Evolutionary conservation across 768 basidiomycete genomes (phyloP).

Genomic region (Termitomyces sp.): DNA sequence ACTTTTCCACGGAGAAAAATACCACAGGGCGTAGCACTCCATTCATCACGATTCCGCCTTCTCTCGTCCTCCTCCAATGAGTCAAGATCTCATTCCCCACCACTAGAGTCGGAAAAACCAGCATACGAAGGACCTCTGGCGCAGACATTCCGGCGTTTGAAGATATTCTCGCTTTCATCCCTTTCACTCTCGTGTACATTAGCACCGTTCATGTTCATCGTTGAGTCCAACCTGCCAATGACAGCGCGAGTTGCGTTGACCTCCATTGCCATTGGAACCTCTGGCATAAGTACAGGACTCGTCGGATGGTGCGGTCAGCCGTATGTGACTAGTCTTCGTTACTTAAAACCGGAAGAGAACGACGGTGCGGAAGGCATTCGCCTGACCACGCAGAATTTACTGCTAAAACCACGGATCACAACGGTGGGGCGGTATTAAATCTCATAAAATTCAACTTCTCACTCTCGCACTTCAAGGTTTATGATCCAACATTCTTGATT

Average conservation of each 20-base stretch:
- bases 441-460: not conserved
- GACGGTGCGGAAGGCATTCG: slow-evolving; percentile 53
- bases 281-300: slow-evolving; percentile 67
- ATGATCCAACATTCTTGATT: slow-evolving; percentile 68
- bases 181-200: slow-evolving; percentile 63
- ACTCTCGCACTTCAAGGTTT: slow-evolving; percentile 35
- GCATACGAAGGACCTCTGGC: slow-evolving; percentile 72
- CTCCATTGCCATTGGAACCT: slow-evolving; percentile 65
- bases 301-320: slow-evolving; percentile 69
- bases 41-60: slow-evolving; percentile 1
- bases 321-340: slow-evolving; percentile 64
- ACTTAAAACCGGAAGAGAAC: slow-evolving; percentile 38
- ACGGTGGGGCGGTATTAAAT: slow-evolving; percentile 32
- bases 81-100: not conserved
- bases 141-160: slow-evolving; percentile 69
- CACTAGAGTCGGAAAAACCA: slow-evolving; percentile 19
- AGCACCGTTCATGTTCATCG: slow-evolving; percentile 75
- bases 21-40: not conserved
- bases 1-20: not conserved
- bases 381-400: slow-evolving; percentile 62
- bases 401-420: slow-evolving; percentile 57
- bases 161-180: slow-evolving; percentile 80
- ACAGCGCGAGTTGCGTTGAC: slow-evolving; percentile 66
- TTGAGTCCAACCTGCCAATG: slow-evolving; percentile 72
- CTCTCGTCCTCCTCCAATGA: slow-evolving; percentile 11